Base-by-base conservation (phyloP, 495 filamentous ascomycete species). In the Trichoderma erinaceum region DNA sequence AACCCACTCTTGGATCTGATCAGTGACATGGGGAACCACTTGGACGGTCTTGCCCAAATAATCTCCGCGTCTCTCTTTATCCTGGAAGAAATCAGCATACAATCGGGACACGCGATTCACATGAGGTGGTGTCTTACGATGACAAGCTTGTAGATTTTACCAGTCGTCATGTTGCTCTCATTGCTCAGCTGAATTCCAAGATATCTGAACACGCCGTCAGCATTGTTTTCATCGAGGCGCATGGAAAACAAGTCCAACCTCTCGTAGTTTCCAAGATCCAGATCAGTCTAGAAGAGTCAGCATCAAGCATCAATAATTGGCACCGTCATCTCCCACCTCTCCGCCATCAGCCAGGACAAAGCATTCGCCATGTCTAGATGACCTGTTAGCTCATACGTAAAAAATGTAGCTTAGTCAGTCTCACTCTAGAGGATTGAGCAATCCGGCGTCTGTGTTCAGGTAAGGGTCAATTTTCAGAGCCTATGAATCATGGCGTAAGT, bases 191-290 rank as follows among this genome's bases (percentile, higher is more conserved):
- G 89, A 67, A 91, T 83, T 63, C 69, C 71, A 10, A 82, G 75
- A 41, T 83, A 82, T 25, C 75, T 67, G 27, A 23, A 16, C 7
- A 67, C 8, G 6, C 38, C 16, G 50, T 58, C 44, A 64, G 21
- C 0, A 5, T 41, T 63, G 25, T 23, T 23, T 58, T 11, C 4
- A 5, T 16, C 15, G 13, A 4, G 5, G 1, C 13, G 29, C 29
- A 29, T 29, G 4, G 29, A 69, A 21, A 32, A 32, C 64, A 48
- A 69, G 21, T 4, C 84, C 71, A 91, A 92, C 25, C 92, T 84
- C 78, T 98, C 94, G 77, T 99, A 99, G 80, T 98, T 97, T 52
- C 95, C 95, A 23, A 99, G 85, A 77, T 99, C 95, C 13, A 99
- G 85, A 78, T 99, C 95, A 65, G 88, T 86, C 79, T 96, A 5